Base-by-base conservation (phyloP, 2,329 filamentous ascomycete species). In the Pyrenophora teres region DNA sequence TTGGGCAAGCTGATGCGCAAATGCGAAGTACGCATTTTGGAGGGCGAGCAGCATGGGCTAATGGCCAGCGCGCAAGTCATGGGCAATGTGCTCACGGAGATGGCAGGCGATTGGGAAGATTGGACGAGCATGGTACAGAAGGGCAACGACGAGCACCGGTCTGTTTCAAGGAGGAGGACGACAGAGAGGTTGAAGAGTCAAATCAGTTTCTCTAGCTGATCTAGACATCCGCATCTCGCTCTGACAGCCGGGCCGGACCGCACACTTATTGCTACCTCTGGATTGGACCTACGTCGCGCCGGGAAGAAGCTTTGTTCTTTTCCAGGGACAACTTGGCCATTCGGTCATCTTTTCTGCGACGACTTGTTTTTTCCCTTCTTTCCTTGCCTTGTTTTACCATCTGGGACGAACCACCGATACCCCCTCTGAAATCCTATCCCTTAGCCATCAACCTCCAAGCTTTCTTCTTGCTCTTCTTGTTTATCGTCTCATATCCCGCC, bases 61-160 rank as follows among this genome's bases (percentile, higher is more conserved):
- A 99, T 99, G 94, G 94, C 94, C 0, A 95, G 88, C 61, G 92
- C 94, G 0, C 80, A 81, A 12, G 93, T 97, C 38, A 99, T 99
- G 94, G 90, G 91, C 37, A 86, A 87, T 16, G 89, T 97, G n/a
- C 78, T 99, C 31, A 93, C 91, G 74, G 94, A 99, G 76, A 96
- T 99, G 67, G 89, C 90, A 45, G 87, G 87, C 61, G 94, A 97
- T 72, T 97, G 93, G 93, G 69, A 72, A 49, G 72, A 76, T 40
- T 76, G 73, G 73, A 71, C 67, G 6, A 64, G 58, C 3, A 63
- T 72, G 2, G 66, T 71, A 10, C 43, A 50, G 21, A 54, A 50
- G n/a, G 36, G 38, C 13, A 15, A 27, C 32, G 37, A 38, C 12
- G 54, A 57, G 13, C 52, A 58, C 6, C 52, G 58, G 15, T 27